Evolutionary conservation across 2,329 filamentous ascomycete species (phyloP).

Genomic region (Fusarium incarnatum): DNA sequence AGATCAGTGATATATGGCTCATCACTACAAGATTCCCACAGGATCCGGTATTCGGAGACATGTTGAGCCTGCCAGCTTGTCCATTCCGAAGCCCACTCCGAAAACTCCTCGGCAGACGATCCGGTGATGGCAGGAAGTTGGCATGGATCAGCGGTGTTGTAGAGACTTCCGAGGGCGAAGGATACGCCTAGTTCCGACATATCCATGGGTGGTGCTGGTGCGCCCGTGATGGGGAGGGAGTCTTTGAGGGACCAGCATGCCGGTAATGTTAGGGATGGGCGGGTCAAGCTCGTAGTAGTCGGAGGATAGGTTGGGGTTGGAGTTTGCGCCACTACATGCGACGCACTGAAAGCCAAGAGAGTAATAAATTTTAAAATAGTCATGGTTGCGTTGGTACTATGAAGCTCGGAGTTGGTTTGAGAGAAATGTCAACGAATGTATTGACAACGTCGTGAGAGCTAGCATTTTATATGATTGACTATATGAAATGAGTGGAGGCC

Average conservation of each 20-base stretch:
- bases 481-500: background rate
- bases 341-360: background rate
- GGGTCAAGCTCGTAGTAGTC: background rate
- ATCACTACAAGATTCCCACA: constrained; percentile 5
- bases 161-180: constrained; percentile 8
- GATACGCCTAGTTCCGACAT: constrained; percentile 7
- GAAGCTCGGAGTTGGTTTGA: background rate
- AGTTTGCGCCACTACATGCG: background rate
- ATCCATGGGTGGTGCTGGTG: background rate
- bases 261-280: background rate
- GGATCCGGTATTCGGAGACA: background rate
- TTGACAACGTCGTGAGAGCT: background rate
- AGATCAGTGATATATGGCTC: constrained; percentile 1
- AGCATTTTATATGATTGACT: background rate
- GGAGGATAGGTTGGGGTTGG: background rate
- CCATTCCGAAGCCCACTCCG: constrained; percentile 2
- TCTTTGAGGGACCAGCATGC: background rate
- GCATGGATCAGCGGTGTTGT: background rate
- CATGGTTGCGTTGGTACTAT: background rate
- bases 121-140: background rate
- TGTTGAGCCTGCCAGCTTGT: constrained; percentile 9
- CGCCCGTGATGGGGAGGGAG: background rate
- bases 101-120: background rate
- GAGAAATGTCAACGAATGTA: background rate
- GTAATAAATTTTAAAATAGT: no score